phyloP scores from a whole-genome alignment of 495 filamentous ascomycete genomes.

The Talaromyces trachyspermus region DNA sequence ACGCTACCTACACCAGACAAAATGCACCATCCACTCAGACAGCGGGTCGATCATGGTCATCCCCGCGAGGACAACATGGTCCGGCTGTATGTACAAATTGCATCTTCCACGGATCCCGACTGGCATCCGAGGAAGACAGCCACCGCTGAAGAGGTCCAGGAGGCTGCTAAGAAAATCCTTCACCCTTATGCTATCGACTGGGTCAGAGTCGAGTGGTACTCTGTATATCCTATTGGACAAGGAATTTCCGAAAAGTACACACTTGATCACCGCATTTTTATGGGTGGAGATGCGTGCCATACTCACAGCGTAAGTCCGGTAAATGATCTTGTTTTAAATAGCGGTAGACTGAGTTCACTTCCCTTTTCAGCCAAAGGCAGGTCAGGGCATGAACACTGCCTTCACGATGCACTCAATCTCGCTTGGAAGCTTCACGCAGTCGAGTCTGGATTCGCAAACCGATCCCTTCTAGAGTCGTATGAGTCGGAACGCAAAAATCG shows the following conservation, averaged over 20 bases:
- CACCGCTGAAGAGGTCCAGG: constrained; percentile 50
- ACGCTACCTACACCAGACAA: constrained; percentile 51
- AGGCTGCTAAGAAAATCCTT: constrained; percentile 51
- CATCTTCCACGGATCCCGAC: constrained; percentile 53
- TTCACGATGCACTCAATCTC: constrained; percentile 56
- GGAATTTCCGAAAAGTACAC: constrained; percentile 50
- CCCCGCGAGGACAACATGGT: constrained; percentile 74
- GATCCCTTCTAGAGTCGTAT: constrained; percentile 59
- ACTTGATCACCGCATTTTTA: constrained; percentile 44
- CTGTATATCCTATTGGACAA: constrained; percentile 53
- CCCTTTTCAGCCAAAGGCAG: constrained; percentile 55
- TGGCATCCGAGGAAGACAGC: constrained; percentile 40
- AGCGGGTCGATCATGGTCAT: constrained; percentile 63
- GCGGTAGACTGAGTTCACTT: constrained; percentile 24
- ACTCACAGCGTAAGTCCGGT: constrained; percentile 52
- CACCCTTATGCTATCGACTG: constrained; percentile 47
- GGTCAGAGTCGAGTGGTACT: constrained; percentile 48
- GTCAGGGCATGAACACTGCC: constrained; percentile 47
- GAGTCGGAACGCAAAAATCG: constrained; percentile 60
- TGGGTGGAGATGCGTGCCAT: constrained; percentile 55
- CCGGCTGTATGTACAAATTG: constrained; percentile 69
- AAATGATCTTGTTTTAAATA: not conserved
- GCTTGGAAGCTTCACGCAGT: constrained; percentile 74
- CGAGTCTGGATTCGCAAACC: constrained; percentile 47
- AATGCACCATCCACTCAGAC: constrained; percentile 64